These are phyloP conservation scores for Aspergillus quadrilineatus DNA, from an alignment of 2,329 filamentous ascomycete genomes.

Conservation along the genomic window DNA sequence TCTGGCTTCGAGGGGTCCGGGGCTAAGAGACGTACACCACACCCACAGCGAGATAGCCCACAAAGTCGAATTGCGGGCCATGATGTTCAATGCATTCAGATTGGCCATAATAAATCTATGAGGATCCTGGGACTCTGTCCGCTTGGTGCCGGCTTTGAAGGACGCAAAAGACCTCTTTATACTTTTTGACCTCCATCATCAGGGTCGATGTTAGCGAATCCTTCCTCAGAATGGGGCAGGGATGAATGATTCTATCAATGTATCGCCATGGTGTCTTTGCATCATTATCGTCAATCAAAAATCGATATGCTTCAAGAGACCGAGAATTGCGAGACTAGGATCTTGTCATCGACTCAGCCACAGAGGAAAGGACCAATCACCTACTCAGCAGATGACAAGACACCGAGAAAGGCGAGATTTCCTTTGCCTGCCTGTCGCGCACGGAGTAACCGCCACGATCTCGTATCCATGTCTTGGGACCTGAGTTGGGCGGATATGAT, in stretches of 20 bases:
- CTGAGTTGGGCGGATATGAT: background rate
- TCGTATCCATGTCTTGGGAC: conserved; percentile 1
- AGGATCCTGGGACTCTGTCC: background rate
- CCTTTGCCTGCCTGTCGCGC: background rate
- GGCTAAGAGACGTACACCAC: background rate
- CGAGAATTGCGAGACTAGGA: conserved; percentile 9
- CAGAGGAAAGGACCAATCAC: conserved; percentile 5
- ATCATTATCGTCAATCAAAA: conserved; percentile 3
- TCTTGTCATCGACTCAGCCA: conserved; percentile 3
- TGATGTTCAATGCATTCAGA: background rate
- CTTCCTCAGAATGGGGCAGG: background rate
- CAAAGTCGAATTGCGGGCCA: background rate
- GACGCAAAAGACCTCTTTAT: background rate
- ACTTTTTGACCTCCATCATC: background rate
- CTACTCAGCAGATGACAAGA: conserved; percentile 4
- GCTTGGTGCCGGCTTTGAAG: background rate
- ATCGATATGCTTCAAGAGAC: conserved; percentile 6
- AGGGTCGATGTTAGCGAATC: background rate
- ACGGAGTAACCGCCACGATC: conserved; percentile 9
- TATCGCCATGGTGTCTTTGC: background rate
- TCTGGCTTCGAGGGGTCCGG: background rate
- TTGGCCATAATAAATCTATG: background rate
- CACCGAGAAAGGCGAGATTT: conserved; percentile 19
- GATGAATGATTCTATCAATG: background rate
- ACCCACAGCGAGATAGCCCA: background rate